Conservation (phyloP, 805 yeast species). For the Sungouiella blattae region DNA sequence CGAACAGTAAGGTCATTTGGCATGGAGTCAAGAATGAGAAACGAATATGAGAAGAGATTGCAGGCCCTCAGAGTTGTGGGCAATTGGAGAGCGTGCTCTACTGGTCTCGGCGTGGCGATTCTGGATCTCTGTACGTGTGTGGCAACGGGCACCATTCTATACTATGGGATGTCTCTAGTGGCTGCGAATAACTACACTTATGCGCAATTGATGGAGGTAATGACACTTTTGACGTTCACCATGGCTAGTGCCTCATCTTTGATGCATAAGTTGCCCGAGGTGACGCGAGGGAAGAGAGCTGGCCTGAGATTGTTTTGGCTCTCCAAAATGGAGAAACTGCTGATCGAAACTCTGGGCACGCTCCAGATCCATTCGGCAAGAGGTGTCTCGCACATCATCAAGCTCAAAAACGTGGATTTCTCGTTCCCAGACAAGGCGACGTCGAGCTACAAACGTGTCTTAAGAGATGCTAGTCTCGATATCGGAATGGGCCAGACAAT, state of each 20-base stretch:
- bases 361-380: constrained; percentile 3
- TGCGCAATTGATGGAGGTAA: constrained; percentile 61
- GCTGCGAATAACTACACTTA: constrained; percentile 53
- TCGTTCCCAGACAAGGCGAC: constrained; percentile 35
- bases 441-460: constrained; percentile 22
- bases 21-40: constrained; percentile 46
- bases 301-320: constrained; percentile 49
- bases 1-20: constrained; percentile 61
- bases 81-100: constrained; percentile 47
- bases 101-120: constrained; percentile 67
- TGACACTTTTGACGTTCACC: constrained; percentile 71
- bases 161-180: constrained; percentile 75
- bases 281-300: constrained; percentile 76
- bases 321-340: constrained; percentile 28
- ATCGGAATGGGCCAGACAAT: constrained; percentile 48
- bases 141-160: constrained; percentile 71
- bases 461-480: constrained; percentile 41
- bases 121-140: constrained; percentile 51
- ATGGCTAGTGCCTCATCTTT: constrained; percentile 59
- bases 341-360: constrained; percentile 36
- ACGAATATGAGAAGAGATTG: constrained; percentile 31
- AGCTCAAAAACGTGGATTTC: constrained; percentile 47
- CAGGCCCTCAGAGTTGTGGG: constrained; percentile 38
- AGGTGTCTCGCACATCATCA: constrained; percentile 29
- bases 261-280: constrained; percentile 68